phyloP scores from a whole-genome alignment of 225 moss, liverwort and hornwort species.

The Physcomitrellopsis africana region DNA sequence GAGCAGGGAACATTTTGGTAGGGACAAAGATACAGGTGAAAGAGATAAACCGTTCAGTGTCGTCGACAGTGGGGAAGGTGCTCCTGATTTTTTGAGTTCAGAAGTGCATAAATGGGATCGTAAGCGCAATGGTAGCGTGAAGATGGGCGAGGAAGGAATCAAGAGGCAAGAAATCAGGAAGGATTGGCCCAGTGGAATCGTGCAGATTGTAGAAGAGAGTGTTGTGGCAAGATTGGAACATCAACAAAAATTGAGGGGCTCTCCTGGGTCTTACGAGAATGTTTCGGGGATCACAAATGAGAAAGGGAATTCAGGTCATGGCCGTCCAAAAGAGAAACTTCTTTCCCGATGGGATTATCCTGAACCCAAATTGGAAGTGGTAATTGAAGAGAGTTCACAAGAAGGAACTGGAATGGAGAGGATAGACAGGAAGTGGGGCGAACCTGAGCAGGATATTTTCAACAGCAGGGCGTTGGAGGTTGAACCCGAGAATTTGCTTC shows the following conservation, averaged over 20 bases:
- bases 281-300: slow-evolving; percentile 42
- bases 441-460: slow-evolving; percentile 59
- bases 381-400: slow-evolving; percentile 42
- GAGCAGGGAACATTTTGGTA: slow-evolving; percentile 37
- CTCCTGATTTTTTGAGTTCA: slow-evolving; percentile 27
- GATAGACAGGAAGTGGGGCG: slow-evolving; percentile 59
- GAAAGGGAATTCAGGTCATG: slow-evolving; percentile 38
- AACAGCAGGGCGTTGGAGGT: slow-evolving; percentile 59
- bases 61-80: slow-evolving; percentile 24
- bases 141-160: slow-evolving; percentile 45
- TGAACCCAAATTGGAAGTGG: slow-evolving; percentile 46
- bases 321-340: slow-evolving; percentile 49
- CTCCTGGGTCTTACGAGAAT: slow-evolving; percentile 19
- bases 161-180: slow-evolving; percentile 52
- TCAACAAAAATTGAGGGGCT: slow-evolving; percentile 39
- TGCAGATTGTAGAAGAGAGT: slow-evolving; percentile 42
- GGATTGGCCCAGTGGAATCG: slow-evolving; percentile 44
- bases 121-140: slow-evolving; percentile 52
- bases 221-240: slow-evolving; percentile 30
- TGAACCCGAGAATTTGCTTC: slow-evolving; percentile 48
- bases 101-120: slow-evolving; percentile 45
- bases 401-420: slow-evolving; percentile 42
- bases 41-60: slow-evolving; percentile 34
- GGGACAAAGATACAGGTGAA: slow-evolving; percentile 38
- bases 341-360: slow-evolving; percentile 64